Base-by-base conservation (phyloP, 345 rosid species). In the Punica granatum region DNA sequence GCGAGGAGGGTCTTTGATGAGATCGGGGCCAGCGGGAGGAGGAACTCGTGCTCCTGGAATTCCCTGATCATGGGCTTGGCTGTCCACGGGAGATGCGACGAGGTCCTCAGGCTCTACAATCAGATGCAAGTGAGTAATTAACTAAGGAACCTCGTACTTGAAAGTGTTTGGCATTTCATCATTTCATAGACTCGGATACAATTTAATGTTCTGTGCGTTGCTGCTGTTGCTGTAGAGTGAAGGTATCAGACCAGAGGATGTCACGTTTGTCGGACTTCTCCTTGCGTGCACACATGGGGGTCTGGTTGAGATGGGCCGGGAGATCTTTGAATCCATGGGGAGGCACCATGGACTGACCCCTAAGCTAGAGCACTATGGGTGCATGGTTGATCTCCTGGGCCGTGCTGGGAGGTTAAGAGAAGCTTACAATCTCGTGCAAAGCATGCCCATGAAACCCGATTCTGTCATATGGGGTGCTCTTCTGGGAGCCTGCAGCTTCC, bases 221-320 rank as follows among this genome's bases (percentile, higher is more conserved):
- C 13, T 25, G 11, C 11, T 51, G 35, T 32, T 61, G 49, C 26
- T 19, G 33, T 2, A 69, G 72, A 34, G 23, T 18, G 66, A 43
- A 64, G 67, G 73, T 63, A 48, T 16, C 21, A 14, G 63, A 48
- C 93, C 93, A 0, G 96, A 87, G 43, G 84, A 88, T 71, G 84
- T 89, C 66, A 91, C 97, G 64, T 85, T 87, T 56, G 93, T 91
- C 11, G 97, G 92, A 60, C 80, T 91, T 70, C 71, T 89, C 67
- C 74, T 84, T 70, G 92, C 97, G 59, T 91, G 97, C 81, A 86
- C 90, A 65, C 92, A 91, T 73, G 92, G 90, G 65, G 90, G 97
- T 46, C 70, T 87, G 85, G 83, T 85, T 21, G 33, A 1, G 14
- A 80, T 65, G 66, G 93, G 93, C 30, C 56, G 69, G 64, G 75